A percentile compares a stretch with the other conserved stretches of the same genome.
Evolutionary conservation across 768 basidiomycete species (phyloP).

Genomic region (Termitomyces sp.): DNA sequence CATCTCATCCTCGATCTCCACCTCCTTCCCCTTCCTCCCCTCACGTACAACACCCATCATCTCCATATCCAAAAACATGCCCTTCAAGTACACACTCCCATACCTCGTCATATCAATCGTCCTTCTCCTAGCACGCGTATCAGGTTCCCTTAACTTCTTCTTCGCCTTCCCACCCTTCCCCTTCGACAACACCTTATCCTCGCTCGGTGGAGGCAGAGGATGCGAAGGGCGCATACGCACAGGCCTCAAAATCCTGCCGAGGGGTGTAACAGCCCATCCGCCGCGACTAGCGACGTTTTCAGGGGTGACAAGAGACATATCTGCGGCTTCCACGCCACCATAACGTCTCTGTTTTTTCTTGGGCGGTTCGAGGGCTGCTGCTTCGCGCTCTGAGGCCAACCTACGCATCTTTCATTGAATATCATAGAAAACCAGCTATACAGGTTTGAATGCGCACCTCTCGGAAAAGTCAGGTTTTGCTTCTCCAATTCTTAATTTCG

Average conservation of each 20-base stretch:
- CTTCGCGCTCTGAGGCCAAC: conserved; percentile 31
- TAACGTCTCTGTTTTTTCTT: conserved; percentile 40
- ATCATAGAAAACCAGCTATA: not conserved
- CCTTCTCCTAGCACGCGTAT: conserved; percentile 52
- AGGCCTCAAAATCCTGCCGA: conserved; percentile 62
- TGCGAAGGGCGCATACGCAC: conserved; percentile 67
- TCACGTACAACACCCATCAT: conserved; percentile 19
- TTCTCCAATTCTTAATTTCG: conserved; percentile 78
- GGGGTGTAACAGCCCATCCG: conserved; percentile 70
- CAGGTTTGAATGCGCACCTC: conserved; percentile 36
- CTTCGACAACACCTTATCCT: conserved; percentile 14
- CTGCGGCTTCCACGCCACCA: conserved; percentile 43
- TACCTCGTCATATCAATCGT: conserved; percentile 74
- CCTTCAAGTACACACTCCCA: conserved; percentile 68
- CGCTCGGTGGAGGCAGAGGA: conserved; percentile 43
- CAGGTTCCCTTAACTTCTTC: conserved; percentile 48
- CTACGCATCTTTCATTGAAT: conserved; percentile 16
- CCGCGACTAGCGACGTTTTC: conserved; percentile 47
- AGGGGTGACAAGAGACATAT: conserved; percentile 64
- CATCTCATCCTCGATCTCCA: conserved; percentile 14
- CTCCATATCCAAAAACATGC: conserved; percentile 56
- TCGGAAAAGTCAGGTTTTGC: conserved; percentile 74
- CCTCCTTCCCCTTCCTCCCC: conserved; percentile 8
- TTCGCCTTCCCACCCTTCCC: conserved; percentile 25
- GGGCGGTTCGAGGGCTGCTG: conserved; percentile 27